Base-by-base conservation (phyloP, 179 eudicot genomes). In the Beta macrorhiza region DNA sequence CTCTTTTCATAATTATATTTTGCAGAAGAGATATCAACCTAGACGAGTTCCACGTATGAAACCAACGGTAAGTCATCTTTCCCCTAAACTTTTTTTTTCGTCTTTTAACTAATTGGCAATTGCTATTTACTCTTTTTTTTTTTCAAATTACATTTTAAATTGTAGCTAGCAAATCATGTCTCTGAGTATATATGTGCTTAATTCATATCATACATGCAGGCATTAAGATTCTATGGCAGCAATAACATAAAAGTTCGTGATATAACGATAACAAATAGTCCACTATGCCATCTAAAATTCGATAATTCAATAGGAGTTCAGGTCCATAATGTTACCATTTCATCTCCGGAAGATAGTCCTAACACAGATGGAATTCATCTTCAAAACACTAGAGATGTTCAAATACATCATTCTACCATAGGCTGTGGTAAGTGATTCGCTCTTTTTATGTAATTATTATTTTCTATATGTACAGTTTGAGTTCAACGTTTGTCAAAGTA, bases 291-390 rank as follows among this genome's bases (percentile, higher is more conserved):
- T 86, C 85, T 94, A 17, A 94, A 94, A 84, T 94, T 94, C 63
- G 97, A 94, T 82, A 85, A 88, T 80, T 89, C 90, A 5, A 62
- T 77, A 0, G 90, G 90, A 13, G 89, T 94, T 55, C 79, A 72
- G 68, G 85, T 94, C 49, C 71, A 87, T 56, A 91, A 94, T 78
- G 79, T 94, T 12, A 90, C 92, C 13, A 89, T 94, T 59, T 86
- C 90, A 32, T 89, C 98, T 29, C 98, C 97, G 2, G 92, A 84
- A 84, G 86, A 42, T 77, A 93, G 98, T 83, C 93, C 92, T 25
- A 94, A 92, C 84, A 94, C 98, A 1, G 98, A 94, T 11, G 97
- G 98, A 7, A 92, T 94, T 83, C 98, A 94, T 84, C 92, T 92
- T 42, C 98, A 94, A 59, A 92, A 92, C 83, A 86, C 90, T 62